phyloP scores from a whole-genome alignment of 352 stramenopile genomes.

The Albugo laibachii region DNA sequence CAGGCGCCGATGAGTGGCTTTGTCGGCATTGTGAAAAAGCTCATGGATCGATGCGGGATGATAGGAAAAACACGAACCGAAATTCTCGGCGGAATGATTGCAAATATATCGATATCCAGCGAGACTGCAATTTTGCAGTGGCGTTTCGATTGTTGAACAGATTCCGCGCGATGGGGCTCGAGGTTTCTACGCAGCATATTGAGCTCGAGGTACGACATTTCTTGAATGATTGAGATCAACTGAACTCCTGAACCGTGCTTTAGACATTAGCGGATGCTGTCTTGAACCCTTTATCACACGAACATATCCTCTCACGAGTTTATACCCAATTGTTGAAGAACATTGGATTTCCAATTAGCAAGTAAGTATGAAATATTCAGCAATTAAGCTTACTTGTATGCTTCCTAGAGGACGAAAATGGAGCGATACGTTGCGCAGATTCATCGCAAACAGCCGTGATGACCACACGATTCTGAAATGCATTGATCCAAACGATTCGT shows the following conservation, averaged over 20 bases:
- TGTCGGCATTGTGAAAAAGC: slow-evolving; percentile 36
- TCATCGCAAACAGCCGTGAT: background rate
- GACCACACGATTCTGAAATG: background rate
- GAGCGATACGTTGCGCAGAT: background rate
- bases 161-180: slow-evolving; percentile 32
- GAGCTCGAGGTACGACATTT: slow-evolving; percentile 20
- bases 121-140: slow-evolving; percentile 24
- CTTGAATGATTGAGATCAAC: slow-evolving; percentile 23
- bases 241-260: slow-evolving; percentile 22
- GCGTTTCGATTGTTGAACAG: slow-evolving; percentile 51
- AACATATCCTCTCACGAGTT: background rate
- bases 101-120: slow-evolving; percentile 19
- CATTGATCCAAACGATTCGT: slow-evolving; percentile 3
- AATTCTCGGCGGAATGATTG: slow-evolving; percentile 4
- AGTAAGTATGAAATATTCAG: slow-evolving; percentile 2
- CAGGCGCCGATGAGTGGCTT: slow-evolving; percentile 22
- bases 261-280: slow-evolving; percentile 4
- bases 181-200: slow-evolving; percentile 17
- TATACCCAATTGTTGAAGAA: slow-evolving; percentile 5
- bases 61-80: slow-evolving; percentile 1
- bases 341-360: slow-evolving; percentile 16
- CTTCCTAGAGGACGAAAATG: background rate
- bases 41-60: slow-evolving; percentile 12
- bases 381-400: slow-evolving; percentile 19
- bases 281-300: background rate